Base-by-base conservation (phyloP, 805 yeast species). In the Zygosaccharomyces pseudorouxii region DNA sequence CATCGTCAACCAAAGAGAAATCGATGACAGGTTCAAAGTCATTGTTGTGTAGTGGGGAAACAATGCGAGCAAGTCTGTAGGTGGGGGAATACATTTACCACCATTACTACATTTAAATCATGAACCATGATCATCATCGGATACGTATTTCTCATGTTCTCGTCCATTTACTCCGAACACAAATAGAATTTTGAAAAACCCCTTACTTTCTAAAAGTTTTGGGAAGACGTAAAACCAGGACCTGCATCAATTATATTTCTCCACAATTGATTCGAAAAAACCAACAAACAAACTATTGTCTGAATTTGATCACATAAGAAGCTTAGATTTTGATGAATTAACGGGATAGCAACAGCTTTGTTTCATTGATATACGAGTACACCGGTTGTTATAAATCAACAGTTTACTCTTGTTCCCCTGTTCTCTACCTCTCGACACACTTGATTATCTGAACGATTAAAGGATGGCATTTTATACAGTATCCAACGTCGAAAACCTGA, bases 21-120 rank as follows among this genome's bases (percentile, higher is more conserved):
- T 77, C 28, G 96, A 89, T 57, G 83, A 79, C 27, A 71, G 89
- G 56, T 87, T 84, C 65, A 76, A 74, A 47, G 75, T 77, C 50
- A 79, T 84, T n/a, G 49, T 47, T 16, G 45, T 59, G 10, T 58
- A 49, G 36, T 18, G 35, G 20, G 19, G 19, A 16, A 9, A 33
- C 3, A 2, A 33, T 14, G n/a, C 4, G 9, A 25, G n/a, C n/a
- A 20, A 22, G 22, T 14, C 5, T 4, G 19, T 10, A 6, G 4
- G 20, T 14, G 22, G 16, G 3, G 6, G 37, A 16, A 14, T 14
- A n/a, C n/a, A 31, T 18, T 28, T 16, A 27, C n/a, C 23, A 14
- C 19, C 19, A n/a, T 38, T 29, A 39, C 16, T n/a, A 16, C 19
- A 33, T 6, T 33, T 18, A 14, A 6, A 33, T 25, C 28, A 25